phyloP scores from a whole-genome alignment of 148 eudicot genomes.

The Silene conica region DNA sequence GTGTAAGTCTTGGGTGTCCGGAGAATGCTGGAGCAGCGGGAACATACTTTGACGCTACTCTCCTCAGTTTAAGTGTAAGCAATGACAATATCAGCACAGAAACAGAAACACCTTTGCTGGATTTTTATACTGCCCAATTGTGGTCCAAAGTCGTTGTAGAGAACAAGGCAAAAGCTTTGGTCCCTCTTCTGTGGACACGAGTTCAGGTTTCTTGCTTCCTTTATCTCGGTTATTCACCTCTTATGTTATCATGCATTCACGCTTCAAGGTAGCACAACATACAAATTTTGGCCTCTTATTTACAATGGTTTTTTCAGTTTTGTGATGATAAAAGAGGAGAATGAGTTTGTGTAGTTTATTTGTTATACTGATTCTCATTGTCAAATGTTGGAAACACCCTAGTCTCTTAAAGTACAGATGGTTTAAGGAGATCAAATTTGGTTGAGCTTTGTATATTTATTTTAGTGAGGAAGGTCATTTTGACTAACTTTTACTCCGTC shows the following conservation, averaged over 20 bases:
- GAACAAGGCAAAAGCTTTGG: constrained; percentile 81
- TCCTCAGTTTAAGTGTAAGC: constrained; percentile 66
- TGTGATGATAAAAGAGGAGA: no score
- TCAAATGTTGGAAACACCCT: not conserved
- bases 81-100: constrained; percentile 72
- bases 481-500: no score
- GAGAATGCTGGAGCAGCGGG: constrained; percentile 85
- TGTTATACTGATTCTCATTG: not conserved
- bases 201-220: constrained; percentile 57
- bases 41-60: constrained; percentile 64
- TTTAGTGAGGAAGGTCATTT: no score
- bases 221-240: not conserved
- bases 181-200: constrained; percentile 86
- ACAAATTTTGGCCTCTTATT: no score
- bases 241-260: not conserved
- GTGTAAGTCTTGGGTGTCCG: constrained; percentile 71
- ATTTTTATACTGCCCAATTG: constrained; percentile 66
- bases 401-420: not conserved
- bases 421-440: no score
- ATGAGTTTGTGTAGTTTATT: no score
- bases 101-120: constrained; percentile 82
- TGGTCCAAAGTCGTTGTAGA: constrained; percentile 84
- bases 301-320: no score
- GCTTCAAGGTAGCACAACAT: no score
- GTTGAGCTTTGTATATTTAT: no score